Conservation (phyloP, 768 basidiomycete species). For the Trichaptum fuscoviolaceum region DNA sequence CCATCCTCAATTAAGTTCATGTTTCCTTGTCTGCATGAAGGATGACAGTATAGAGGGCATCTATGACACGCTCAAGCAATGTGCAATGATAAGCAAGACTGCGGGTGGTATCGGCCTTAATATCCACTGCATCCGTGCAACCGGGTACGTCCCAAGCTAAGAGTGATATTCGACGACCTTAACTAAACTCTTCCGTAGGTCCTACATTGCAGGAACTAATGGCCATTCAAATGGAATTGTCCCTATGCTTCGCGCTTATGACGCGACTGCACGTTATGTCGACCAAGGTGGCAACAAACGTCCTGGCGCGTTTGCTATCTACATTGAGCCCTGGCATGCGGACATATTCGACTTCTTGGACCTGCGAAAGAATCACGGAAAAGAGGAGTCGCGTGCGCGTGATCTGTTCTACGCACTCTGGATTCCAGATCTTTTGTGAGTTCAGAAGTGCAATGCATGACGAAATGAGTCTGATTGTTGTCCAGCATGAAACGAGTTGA, state of each 20-base stretch:
- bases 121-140: slow-evolving; percentile 96
- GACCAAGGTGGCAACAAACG: slow-evolving; percentile 99
- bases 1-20: slow-evolving; percentile 89
- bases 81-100: slow-evolving; percentile 99
- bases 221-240: slow-evolving; percentile 99
- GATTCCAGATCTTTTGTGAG: slow-evolving; percentile 95
- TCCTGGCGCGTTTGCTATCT: slow-evolving; percentile 97
- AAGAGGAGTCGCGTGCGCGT: slow-evolving; percentile 93
- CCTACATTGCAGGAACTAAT: slow-evolving; percentile 98
- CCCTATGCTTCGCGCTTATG: slow-evolving; percentile 97
- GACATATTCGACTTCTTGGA: slow-evolving; percentile 98
- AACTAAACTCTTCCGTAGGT: slow-evolving; percentile 39
- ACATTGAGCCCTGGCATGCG: slow-evolving; percentile 98
- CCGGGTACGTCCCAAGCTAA: slow-evolving; percentile 51
- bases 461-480: slow-evolving; percentile 9
- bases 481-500: slow-evolving; percentile 95
- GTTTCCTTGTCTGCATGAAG: slow-evolving; percentile 98
- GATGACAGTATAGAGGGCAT: slow-evolving; percentile 99
- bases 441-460: slow-evolving; percentile 7
- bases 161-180: slow-evolving; percentile 9
- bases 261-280: slow-evolving; percentile 97
- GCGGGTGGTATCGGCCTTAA: slow-evolving; percentile 96
- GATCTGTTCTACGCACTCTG: slow-evolving; percentile 98
- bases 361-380: slow-evolving; percentile 97
- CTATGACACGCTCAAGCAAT: slow-evolving; percentile 96